Evolutionary conservation across 2,329 filamentous ascomycete species (phyloP).

Genomic region (Calonectria crousiana): DNA sequence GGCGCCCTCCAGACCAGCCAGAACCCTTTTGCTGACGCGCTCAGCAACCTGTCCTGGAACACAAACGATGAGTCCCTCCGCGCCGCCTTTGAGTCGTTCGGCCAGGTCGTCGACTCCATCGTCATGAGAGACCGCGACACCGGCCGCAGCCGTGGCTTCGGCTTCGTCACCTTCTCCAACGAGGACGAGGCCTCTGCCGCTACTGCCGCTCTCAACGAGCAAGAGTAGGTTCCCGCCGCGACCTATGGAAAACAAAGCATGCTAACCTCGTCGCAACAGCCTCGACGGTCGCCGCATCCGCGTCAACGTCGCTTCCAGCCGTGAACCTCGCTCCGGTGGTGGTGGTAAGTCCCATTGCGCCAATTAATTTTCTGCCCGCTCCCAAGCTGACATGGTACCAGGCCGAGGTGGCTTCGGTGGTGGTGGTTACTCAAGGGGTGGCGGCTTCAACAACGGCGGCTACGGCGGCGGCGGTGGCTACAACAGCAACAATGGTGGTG

Average conservation of each 20-base stretch:
- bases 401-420: neutral
- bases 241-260: neutral
- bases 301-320: neutral
- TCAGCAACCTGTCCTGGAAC: neutral
- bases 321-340: neutral
- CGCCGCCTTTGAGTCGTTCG: neutral
- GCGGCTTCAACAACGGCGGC: neutral
- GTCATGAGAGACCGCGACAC: conserved; percentile 27
- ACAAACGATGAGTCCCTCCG: neutral
- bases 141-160: conserved; percentile 25
- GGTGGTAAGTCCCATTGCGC: neutral
- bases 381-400: neutral
- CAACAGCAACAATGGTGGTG: neutral
- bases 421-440: neutral
- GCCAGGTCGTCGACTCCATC: neutral
- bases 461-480: neutral
- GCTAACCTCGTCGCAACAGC: neutral
- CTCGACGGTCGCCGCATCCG: neutral
- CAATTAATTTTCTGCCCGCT: neutral
- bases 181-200: neutral
- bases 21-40: neutral
- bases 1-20: neutral
- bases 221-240: neutral
- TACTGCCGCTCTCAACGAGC: neutral
- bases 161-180: conserved; percentile 13